Evolutionary conservation across 768 basidiomycete genomes (phyloP).

Genomic region (Phaffia tasmanica): DNA sequence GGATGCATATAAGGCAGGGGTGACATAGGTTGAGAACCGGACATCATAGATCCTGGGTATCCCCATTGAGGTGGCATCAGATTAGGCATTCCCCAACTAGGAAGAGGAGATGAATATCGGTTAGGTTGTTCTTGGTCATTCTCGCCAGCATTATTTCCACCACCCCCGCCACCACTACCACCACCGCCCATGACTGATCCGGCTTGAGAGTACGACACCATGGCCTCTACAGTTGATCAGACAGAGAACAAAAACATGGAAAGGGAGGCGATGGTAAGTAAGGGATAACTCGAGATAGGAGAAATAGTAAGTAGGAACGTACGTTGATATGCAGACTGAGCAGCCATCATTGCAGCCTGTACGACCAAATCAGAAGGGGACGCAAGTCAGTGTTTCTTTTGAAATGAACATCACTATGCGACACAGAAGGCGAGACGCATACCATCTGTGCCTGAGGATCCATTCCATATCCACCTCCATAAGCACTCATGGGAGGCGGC

Average conservation of each 20-base stretch:
- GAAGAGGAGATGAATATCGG: too few species aligned
- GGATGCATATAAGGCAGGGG: too few species aligned
- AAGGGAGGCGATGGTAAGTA: slow-evolving; percentile 20
- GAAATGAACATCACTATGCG: too few species aligned
- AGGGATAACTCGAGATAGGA: slow-evolving; percentile 29
- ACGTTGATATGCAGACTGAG: slow-evolving; percentile 40
- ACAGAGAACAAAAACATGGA: slow-evolving; percentile 31
- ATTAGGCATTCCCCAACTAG: too few species aligned
- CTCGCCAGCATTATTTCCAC: too few species aligned
- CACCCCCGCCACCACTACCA: neutral
- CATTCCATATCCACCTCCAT: slow-evolving; percentile 15
- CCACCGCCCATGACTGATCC: slow-evolving; percentile 30
- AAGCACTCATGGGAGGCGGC: slow-evolving; percentile 17
- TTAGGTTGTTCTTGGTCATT: too few species aligned
- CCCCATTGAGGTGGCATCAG: too few species aligned
- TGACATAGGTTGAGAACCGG: too few species aligned
- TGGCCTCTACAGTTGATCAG: slow-evolving; percentile 53
- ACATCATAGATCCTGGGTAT: too few species aligned
- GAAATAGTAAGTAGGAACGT: slow-evolving; percentile 32
- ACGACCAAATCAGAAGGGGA: neutral
- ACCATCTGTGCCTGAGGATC: slow-evolving; percentile 26
- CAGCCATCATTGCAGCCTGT: slow-evolving; percentile 39
- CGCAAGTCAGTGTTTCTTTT: too few species aligned
- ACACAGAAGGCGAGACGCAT: neutral
- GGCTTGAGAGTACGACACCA: slow-evolving; percentile 35